Percentiles rank a stretch among this genome's conserved stretches.
phyloP scores from a whole-genome alignment of 495 filamentous ascomycete species.

The Xylaria acuta region DNA sequence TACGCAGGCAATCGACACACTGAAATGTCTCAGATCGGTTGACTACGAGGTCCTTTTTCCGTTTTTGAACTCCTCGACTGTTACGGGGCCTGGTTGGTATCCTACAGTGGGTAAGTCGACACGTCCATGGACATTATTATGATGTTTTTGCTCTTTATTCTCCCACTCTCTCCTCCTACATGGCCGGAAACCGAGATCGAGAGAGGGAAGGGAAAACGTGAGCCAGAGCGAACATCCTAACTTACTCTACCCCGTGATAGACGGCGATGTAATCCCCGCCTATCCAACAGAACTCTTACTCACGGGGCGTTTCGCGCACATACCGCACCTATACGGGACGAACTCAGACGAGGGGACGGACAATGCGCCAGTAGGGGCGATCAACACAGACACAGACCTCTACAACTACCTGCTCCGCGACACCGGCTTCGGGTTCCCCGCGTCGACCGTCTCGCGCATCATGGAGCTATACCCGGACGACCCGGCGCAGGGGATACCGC shows the following conservation, averaged over 20 bases:
- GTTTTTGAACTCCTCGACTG: slow-evolving; percentile 29
- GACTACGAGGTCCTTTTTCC: slow-evolving; percentile 41
- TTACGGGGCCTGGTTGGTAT: slow-evolving; percentile 40
- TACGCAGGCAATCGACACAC: slow-evolving; percentile 39
- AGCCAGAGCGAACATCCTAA: background rate
- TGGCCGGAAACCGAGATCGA: background rate
- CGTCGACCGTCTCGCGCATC: slow-evolving; percentile 42
- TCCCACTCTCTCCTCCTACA: background rate
- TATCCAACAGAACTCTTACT: slow-evolving; percentile 40
- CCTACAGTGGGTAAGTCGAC: slow-evolving; percentile 49
- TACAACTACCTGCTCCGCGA: slow-evolving; percentile 36
- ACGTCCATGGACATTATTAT: background rate
- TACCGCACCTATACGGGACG: slow-evolving; percentile 66
- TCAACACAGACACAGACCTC: slow-evolving; percentile 56
- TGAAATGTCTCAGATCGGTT: slow-evolving; percentile 52
- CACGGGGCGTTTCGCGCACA: slow-evolving; percentile 55
- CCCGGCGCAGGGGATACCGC: slow-evolving; percentile 40
- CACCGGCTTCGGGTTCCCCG: slow-evolving; percentile 35
- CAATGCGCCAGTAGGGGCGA: slow-evolving; percentile 51
- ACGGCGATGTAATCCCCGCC: slow-evolving; percentile 56
- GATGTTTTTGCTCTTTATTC: background rate
- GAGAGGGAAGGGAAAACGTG: background rate
- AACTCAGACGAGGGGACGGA: slow-evolving; percentile 69
- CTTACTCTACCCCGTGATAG: slow-evolving; percentile 29
- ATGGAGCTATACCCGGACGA: slow-evolving; percentile 47